Evolutionary conservation across 2,329 filamentous ascomycete species (phyloP).

Genomic region (Myrmaecium sp.): DNA sequence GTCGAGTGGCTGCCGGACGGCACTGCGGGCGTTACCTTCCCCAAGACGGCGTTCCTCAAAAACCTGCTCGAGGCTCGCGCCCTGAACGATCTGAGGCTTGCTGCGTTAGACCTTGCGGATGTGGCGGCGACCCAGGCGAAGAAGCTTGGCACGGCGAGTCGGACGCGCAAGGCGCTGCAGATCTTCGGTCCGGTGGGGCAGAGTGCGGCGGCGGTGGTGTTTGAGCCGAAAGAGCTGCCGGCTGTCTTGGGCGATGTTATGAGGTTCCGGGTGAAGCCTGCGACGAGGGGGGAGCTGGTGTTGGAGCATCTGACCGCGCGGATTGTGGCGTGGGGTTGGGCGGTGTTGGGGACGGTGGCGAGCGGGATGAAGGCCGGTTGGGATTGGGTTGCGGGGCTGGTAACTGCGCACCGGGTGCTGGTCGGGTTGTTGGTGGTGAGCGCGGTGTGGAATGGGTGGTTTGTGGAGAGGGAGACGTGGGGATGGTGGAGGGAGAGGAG

Average conservation of each 20-base stretch:
- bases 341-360: no score
- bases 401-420: constrained; percentile 61
- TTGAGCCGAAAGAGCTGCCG: constrained; percentile 18
- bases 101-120: constrained; percentile 59
- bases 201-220: constrained; percentile 42
- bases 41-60: constrained; percentile 3
- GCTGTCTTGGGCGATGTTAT: no score
- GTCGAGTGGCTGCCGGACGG: constrained; percentile 62
- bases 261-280: no score
- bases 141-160: constrained; percentile 53
- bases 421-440: constrained; percentile 53
- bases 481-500: constrained; percentile 76
- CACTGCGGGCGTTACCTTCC: no score
- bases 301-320: no score
- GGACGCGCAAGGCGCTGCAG: constrained; percentile 60
- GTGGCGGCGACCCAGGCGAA: constrained; percentile 63
- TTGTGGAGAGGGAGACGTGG: constrained; percentile 57
- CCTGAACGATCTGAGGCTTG: constrained; percentile 53
- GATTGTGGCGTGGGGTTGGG: no score
- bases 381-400: no score
- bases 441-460: constrained; percentile 51
- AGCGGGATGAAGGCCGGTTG: constrained; percentile 60
- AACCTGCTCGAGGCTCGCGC: constrained; percentile 41
- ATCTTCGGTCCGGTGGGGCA: constrained; percentile 64
- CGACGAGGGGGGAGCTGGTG: no score